These are phyloP conservation scores for Mucor piriformis DNA, from an alignment of 371 early-diverging fungal genomes.

Conservation along the genomic window DNA sequence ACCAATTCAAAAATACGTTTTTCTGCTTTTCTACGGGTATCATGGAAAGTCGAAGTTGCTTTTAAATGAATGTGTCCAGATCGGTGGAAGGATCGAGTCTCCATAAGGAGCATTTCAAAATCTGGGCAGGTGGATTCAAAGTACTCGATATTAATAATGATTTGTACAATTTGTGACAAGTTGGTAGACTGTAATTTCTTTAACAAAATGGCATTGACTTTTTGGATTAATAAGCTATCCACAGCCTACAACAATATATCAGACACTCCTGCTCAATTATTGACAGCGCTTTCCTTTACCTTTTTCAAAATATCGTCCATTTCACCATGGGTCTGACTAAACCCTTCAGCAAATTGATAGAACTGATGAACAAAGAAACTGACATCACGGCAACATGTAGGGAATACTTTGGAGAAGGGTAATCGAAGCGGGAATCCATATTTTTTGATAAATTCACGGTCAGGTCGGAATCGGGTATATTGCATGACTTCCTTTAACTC, in stretches of 20 bases:
- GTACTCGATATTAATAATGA: constrained; percentile 81
- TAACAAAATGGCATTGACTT: constrained; percentile 71
- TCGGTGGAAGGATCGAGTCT: constrained; percentile 64
- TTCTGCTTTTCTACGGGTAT: constrained; percentile 74
- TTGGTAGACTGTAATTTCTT: constrained; percentile 69
- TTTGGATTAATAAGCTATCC: constrained; percentile 76
- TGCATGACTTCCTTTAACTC: constrained; percentile 63
- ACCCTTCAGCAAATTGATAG: constrained; percentile 86
- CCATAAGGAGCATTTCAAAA: constrained; percentile 78
- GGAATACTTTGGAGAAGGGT: constrained; percentile 85
- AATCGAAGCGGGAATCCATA: constrained; percentile 74
- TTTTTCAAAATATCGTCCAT: constrained; percentile 89
- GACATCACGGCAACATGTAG: constrained; percentile 72
- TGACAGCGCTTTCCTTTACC: constrained; percentile 42
- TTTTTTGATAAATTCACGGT: constrained; percentile 43
- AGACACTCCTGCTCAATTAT: neutral
- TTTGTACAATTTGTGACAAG: constrained; percentile 80
- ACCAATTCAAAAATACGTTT: constrained; percentile 81
- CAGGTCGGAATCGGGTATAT: constrained; percentile 56
- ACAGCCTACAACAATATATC: constrained; percentile 57
- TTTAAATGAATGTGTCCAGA: constrained; percentile 67
- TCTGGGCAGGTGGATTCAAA: constrained; percentile 78
- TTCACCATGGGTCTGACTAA: constrained; percentile 80
- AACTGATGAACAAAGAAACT: constrained; percentile 76
- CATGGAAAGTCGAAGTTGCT: constrained; percentile 73